phyloP scores from a whole-genome alignment of 345 rosid species.

The Populus pruinosa region DNA sequence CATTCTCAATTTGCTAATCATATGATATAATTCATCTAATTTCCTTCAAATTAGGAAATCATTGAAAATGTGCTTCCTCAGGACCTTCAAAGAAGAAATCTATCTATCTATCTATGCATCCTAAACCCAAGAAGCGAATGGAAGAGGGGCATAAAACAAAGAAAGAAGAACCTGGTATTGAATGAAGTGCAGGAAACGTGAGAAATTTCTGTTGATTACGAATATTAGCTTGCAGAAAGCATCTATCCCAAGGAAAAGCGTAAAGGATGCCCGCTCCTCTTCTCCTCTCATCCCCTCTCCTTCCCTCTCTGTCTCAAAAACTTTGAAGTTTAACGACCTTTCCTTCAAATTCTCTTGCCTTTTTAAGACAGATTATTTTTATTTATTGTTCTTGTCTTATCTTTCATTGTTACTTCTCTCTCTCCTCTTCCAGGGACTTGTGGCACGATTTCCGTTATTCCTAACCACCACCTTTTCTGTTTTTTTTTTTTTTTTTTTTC shows the following conservation, averaged over 20 bases:
- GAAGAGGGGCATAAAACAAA: not conserved
- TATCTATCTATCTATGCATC: too few relatives aligned
- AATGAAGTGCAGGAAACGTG: not conserved
- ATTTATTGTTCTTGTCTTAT: not conserved
- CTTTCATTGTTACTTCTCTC: not conserved
- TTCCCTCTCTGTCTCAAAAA: not conserved
- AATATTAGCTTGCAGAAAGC: not conserved
- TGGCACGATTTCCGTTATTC: conserved; percentile 25
- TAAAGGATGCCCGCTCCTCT: not conserved
- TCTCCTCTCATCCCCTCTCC: not conserved
- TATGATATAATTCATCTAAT: not conserved
- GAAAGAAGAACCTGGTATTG: not conserved
- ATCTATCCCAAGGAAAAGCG: not conserved
- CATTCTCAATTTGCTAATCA: not conserved
- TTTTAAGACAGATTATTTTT: not conserved
- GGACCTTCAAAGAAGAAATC: not conserved
- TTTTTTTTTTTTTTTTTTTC: not conserved
- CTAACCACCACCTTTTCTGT: conserved; percentile 16
- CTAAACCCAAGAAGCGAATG: not conserved
- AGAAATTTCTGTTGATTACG: not conserved
- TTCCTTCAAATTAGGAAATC: not conserved
- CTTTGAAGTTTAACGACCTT: not conserved
- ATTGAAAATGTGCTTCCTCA: not conserved
- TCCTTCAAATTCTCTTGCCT: not conserved
- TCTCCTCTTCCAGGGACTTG: conserved; percentile 1